Conservation (phyloP, 176 grass and related monocot genomes). For the Hordeum marinum region DNA sequence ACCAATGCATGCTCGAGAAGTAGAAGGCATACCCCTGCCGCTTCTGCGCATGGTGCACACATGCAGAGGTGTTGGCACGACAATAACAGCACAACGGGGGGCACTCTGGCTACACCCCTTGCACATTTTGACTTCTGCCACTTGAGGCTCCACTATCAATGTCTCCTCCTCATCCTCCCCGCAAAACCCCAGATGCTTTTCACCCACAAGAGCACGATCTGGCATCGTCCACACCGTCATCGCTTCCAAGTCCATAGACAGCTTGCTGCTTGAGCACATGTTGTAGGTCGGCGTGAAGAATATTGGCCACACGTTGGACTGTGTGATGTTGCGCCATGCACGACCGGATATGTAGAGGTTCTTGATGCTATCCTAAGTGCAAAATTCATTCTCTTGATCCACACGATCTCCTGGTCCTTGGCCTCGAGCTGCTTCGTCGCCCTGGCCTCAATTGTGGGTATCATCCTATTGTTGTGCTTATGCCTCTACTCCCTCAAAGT, state of each 20-base stretch:
- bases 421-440: conserved; percentile 26
- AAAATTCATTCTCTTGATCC: conserved; percentile 37
- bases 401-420: conserved; percentile 40
- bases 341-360: conserved; percentile 37
- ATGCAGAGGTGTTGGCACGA: conserved; percentile 66
- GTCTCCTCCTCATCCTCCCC: neutral
- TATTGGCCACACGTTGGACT: conserved; percentile 41
- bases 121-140: neutral
- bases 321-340: conserved; percentile 50
- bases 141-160: neutral
- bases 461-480: too few relatives aligned
- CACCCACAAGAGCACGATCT: conserved; percentile 58
- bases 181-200: neutral
- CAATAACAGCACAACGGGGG: conserved; percentile 49
- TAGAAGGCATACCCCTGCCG: neutral
- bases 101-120: conserved; percentile 22
- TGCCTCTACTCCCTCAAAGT: too few relatives aligned
- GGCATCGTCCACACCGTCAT: neutral
- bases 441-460: neutral
- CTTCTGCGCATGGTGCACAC: conserved; percentile 46
- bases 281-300: conserved; percentile 45
- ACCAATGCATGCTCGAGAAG: too few relatives aligned
- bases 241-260: neutral
- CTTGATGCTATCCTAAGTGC: conserved; percentile 34
- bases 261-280: neutral